Evolutionary conservation across 202 grass and related monocot genomes (phyloP).

Genomic region (Digitaria exilis): DNA sequence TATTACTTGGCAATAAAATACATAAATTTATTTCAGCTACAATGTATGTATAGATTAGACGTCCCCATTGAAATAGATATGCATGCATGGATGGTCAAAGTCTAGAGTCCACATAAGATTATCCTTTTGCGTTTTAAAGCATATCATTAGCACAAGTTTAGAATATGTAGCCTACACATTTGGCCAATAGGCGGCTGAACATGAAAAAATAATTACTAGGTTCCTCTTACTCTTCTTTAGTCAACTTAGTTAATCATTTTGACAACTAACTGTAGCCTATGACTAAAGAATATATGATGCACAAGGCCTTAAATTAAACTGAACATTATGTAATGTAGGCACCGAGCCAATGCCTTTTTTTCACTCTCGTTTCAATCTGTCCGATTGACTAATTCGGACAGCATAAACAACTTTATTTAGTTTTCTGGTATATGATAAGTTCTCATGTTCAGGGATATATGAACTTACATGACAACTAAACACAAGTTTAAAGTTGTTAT

Average conservation of each 20-base stretch:
- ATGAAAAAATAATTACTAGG: not conserved
- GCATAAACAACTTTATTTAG: not conserved
- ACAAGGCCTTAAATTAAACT: not conserved
- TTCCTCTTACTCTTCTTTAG: not conserved
- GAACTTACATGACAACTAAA: not conserved
- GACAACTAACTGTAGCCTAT: not conserved
- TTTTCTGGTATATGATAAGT: not conserved
- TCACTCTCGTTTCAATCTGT: not conserved
- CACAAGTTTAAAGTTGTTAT: not conserved
- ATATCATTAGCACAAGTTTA: not conserved
- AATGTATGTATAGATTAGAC: not conserved
- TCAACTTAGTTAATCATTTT: not conserved
- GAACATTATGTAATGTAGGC: not conserved
- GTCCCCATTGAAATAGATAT: not conserved
- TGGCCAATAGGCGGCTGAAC: not conserved
- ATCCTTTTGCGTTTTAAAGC: not conserved
- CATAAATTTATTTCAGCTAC: not conserved
- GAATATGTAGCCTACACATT: not conserved
- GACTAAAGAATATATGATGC: not conserved
- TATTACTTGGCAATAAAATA: not conserved
- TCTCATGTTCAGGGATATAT: not conserved
- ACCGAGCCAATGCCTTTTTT: not conserved
- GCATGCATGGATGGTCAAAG: not conserved
- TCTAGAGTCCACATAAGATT: not conserved
- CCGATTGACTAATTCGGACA: not conserved